Evolutionary conservation across 1,284 basidiomycete genomes (phyloP).

Genomic region (Retiboletus flavoniger): DNA sequence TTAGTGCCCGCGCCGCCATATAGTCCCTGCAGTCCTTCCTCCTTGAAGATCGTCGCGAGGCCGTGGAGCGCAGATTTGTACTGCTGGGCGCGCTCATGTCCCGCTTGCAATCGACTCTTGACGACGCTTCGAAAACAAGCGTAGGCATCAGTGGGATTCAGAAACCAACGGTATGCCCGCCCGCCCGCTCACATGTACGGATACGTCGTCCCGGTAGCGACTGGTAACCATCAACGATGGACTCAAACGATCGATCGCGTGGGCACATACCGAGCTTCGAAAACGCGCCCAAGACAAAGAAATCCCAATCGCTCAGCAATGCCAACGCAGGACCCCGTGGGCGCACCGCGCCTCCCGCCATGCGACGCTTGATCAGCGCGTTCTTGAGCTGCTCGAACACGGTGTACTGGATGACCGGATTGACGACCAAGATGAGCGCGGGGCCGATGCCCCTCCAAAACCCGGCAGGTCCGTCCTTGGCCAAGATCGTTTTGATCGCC

Average conservation of each 20-base stretch:
- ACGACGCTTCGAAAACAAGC: constrained; percentile 56
- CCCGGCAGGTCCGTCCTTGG: constrained; percentile 75
- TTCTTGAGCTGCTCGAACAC: constrained; percentile 90
- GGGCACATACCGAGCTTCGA: constrained; percentile 72
- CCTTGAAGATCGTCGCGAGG: constrained; percentile 65
- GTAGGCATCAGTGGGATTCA: background rate
- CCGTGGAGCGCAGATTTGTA: constrained; percentile 76
- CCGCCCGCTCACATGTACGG: constrained; percentile 65
- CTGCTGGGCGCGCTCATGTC: constrained; percentile 56
- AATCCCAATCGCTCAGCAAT: constrained; percentile 78
- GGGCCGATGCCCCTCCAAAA: constrained; percentile 98
- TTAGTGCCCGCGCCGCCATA: constrained; percentile 87
- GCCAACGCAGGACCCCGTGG: constrained; percentile 44
- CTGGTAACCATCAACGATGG: constrained; percentile 37
- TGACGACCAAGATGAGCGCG: constrained; percentile 89
- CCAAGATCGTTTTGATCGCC: constrained; percentile 72
- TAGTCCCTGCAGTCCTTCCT: constrained; percentile 78
- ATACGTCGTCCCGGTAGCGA: constrained; percentile 73
- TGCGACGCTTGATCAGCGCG: constrained; percentile 59
- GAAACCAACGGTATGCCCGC: background rate
- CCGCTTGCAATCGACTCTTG: constrained; percentile 81
- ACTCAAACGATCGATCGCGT: background rate
- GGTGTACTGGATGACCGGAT: constrained; percentile 92
- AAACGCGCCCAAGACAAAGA: constrained; percentile 85
- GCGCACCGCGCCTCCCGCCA: constrained; percentile 49